Evolutionary conservation across 371 early-diverging fungal genomes (phyloP).

Genomic region (Parasitella parasitica): DNA sequence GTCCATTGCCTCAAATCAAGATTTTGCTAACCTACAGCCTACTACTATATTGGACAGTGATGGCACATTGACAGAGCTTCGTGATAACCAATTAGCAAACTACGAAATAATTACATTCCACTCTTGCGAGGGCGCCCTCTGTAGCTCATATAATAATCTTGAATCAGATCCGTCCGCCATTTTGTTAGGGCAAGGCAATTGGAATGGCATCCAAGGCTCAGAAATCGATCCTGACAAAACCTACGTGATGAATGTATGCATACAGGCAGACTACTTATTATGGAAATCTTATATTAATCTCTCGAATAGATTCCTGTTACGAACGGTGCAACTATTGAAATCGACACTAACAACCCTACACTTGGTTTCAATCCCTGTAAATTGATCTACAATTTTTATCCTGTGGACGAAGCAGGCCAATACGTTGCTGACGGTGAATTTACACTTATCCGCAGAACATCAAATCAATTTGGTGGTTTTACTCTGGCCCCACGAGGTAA

Average conservation of each 20-base stretch:
- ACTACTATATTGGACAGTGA: background rate
- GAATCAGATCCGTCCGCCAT: conserved; percentile 1
- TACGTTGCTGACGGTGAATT: conserved; percentile 9
- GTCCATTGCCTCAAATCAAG: background rate
- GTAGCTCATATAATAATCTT: background rate
- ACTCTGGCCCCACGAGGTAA: conserved; percentile 27
- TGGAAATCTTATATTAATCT: background rate
- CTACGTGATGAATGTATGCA: conserved; percentile 20
- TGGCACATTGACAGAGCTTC: background rate
- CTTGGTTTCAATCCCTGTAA: conserved; percentile 10
- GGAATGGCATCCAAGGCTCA: conserved; percentile 17
- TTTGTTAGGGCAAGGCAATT: conserved; percentile 13
- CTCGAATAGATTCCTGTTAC: conserved; percentile 20
- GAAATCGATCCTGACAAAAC: background rate
- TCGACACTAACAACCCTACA: conserved; percentile 5
- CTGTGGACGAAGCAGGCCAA: conserved; percentile 8
- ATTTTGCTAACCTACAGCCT: background rate
- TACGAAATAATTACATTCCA: conserved; percentile 14
- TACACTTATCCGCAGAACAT: conserved; percentile 13
- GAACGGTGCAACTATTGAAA: conserved; percentile 4
- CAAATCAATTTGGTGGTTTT: conserved; percentile 17
- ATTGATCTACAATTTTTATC: conserved; percentile 27
- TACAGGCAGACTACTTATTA: no score
- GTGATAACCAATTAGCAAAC: background rate
- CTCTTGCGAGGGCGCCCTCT: conserved; percentile 1